Evolutionary conservation across 2,329 filamentous ascomycete species (phyloP), one percentile per base, ranked within the genome.

Genomic region (Fusarium goolgardi): DNA sequence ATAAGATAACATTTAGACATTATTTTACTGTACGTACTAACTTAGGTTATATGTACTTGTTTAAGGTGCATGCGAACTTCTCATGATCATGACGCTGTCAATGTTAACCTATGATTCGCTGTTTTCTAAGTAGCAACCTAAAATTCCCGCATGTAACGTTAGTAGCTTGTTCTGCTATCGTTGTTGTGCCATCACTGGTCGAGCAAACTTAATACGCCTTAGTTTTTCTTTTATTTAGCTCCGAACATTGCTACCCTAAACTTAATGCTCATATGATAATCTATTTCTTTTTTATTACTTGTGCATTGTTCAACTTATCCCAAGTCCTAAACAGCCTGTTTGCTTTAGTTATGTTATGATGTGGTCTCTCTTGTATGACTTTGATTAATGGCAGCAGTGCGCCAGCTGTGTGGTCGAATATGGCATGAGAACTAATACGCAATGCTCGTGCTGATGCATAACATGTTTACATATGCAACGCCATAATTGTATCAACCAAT

Each of bases 31-130:
- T 32, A 12, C 13, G 31, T 15, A 32, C 31, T 32, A 18, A 34
- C 27, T 29, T 29, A 29, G 27, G 27, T 29, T 29, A 29, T 8
- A 27, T 11, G 32, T 16, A 18, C 16, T 18, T 32, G 31, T 32
- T 13, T 39, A 21, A 39, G 15, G 11, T n/a, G 18, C 12, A 34
- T 32, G 31, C 11, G 9, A 27, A 37, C 20, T 56, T 29, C 23
- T 52, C 25, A 52, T 64, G 25, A 52, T 40, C 41, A 39, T 16
- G 21, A 35, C 11, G 50, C 16, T 27, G 39, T 18, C 21, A 39
- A 39, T 27, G 23, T 11, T 41, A 35, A 16, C 32, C 12, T 25
- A 43, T 64, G 60, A 64, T 59, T 64, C 53, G 58, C 59, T 37
- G 49, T 39, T 16, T 13, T 23, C n/a, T 16, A 41, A 47, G 16